Conservation (phyloP, 2,329 filamentous ascomycete genomes). For the Fusarium staphyleae region DNA sequence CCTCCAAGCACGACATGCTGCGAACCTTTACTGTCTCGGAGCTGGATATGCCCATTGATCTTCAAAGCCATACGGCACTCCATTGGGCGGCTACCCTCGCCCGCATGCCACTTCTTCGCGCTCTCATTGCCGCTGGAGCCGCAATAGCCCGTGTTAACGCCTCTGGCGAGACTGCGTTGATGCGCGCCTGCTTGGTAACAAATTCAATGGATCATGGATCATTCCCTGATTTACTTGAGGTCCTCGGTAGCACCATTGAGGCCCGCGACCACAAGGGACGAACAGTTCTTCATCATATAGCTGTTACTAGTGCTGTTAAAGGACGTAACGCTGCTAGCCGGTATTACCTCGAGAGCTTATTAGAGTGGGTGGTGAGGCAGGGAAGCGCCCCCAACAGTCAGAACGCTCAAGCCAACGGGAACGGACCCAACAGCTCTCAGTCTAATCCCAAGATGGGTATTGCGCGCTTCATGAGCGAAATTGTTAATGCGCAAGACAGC, state of each 20-base stretch:
- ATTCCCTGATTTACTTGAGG: conserved; percentile 88
- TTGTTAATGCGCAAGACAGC: conserved; percentile 94
- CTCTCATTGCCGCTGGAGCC: conserved; percentile 83
- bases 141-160: conserved; percentile 89
- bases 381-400: conserved; percentile 69
- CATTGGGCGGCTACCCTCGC: conserved; percentile 97
- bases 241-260: conserved; percentile 89
- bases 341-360: conserved; percentile 92
- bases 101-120: conserved; percentile 79
- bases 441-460: conserved; percentile 76
- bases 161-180: conserved; percentile 88
- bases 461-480: conserved; percentile 93
- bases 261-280: conserved; percentile 87
- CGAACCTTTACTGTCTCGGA: conserved; percentile 78
- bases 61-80: conserved; percentile 85
- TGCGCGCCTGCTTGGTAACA: conserved; percentile 90
- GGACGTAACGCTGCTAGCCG: conserved; percentile 89
- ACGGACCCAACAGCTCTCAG: conserved; percentile 50
- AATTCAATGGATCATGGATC: conserved; percentile 92
- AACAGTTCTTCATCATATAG: conserved; percentile 95
- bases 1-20: conserved; percentile 77
- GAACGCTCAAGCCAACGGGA: conserved; percentile 45
- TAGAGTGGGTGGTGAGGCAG: conserved; percentile 93
- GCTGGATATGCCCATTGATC: conserved; percentile 90
- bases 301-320: conserved; percentile 93